Percentiles rank a stretch among this genome's conserved stretches.
These are phyloP conservation scores for Aspergillaceae sp. DNA, from an alignment of 2,329 filamentous ascomycete genomes.

Conservation along the genomic window DNA sequence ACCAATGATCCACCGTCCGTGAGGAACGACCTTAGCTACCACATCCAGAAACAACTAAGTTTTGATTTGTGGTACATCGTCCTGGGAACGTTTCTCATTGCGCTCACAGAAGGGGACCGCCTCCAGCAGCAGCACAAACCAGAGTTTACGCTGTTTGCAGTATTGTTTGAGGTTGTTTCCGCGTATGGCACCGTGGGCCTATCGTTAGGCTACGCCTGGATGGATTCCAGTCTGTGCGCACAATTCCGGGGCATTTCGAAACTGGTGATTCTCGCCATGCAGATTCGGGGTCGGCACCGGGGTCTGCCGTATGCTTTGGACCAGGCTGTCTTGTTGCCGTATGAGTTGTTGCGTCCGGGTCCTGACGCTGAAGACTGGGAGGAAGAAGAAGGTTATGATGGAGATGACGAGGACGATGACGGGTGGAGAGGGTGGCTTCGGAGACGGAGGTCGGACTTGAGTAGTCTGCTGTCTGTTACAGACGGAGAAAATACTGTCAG, in stretches of 20 bases:
- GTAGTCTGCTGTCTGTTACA: conserved; percentile 5
- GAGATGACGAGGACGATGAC: neutral
- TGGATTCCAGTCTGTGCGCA: conserved; percentile 68
- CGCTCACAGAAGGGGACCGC: conserved; percentile 68
- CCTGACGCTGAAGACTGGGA: neutral
- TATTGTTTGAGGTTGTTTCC: conserved; percentile 74
- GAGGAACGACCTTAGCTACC: conserved; percentile 66
- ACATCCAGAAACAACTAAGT: conserved; percentile 82
- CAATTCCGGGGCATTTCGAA: conserved; percentile 64
- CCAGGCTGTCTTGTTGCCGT: conserved; percentile 57
- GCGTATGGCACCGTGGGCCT: conserved; percentile 89
- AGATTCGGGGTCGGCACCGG: conserved; percentile 54
- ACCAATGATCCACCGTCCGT: conserved; percentile 41
- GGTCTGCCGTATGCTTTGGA: conserved; percentile 58
- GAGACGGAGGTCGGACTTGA: conserved; percentile 6
- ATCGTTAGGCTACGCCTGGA: conserved; percentile 64
- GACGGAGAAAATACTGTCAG: neutral
- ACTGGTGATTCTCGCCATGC: conserved; percentile 55
- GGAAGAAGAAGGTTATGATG: neutral
- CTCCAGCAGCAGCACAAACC: conserved; percentile 54
- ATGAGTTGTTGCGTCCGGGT: conserved; percentile 30
- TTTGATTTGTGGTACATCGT: conserved; percentile 97
- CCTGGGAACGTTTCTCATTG: conserved; percentile 79
- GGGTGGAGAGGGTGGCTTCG: conserved; percentile 11
- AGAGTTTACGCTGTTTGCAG: conserved; percentile 54